Evolutionary conservation across 768 basidiomycete genomes (phyloP), one percentile per base, ranked within the genome.

Genomic region (Mycena olivaceomarginata): DNA sequence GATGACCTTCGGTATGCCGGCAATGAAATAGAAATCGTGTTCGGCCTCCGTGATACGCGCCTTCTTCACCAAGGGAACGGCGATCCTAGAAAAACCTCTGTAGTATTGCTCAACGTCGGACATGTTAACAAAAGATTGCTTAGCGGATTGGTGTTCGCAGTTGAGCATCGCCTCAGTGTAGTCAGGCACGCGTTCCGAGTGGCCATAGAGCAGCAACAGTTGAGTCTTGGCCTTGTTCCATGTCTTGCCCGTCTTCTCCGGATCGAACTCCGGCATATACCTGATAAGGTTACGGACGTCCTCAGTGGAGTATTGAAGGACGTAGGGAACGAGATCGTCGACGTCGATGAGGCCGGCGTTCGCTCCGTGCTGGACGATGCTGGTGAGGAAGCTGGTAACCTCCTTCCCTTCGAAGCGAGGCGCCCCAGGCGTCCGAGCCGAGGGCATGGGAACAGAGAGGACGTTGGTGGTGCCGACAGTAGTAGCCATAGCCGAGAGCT

Each of bases 261-360:
- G 62, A 16, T 75, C 74, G 53, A 75, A 75, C 10, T 70, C 63
- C 1, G 72, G 56, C 18, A 67, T 53, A n/a, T 48, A 71, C 2
- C 68, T 43, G 18, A 78, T 71, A 9, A 70, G 18, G 1, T 48
- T 7, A 0, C 45, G 43, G 43, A 78, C 70, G 0, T 31, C n/a
- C 8, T 75, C 73, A 0, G 63, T 51, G 0, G 69, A 75, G 65
- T 78, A 78, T n/a, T 67, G 53, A 8, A 74, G 20, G 9, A 77
- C 74, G 25, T 74, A 77, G 0, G 71, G 56, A 0, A 77, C 72
- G 1, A 77, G 67, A 15, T 64, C 16, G 22, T 77, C 62, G 5
- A 70, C 18, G 63, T 74, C 39, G 16, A 57, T 62, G 18, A 78
- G 71, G 11, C 77, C 77, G 8, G 77, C 72, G 45, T 77, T 77